Percentiles rank a stretch among this genome's conserved stretches.
phyloP scores from a whole-genome alignment of 2,329 filamentous ascomycete genomes.

The Cladosporium sphaerospermum region DNA sequence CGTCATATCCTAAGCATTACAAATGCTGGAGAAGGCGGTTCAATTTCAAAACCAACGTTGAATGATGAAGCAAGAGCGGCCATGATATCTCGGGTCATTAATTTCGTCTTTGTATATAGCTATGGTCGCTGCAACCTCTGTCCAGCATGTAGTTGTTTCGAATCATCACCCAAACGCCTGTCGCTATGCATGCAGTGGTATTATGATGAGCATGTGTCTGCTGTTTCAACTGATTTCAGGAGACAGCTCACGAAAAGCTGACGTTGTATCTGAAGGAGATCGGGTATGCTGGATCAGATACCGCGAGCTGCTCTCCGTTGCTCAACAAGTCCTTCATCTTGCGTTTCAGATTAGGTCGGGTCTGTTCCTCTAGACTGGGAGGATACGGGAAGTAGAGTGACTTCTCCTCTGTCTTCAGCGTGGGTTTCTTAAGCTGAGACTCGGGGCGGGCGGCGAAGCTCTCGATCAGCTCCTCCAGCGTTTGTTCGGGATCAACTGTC shows the following conservation, averaged over 20 bases:
- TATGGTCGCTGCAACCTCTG: too few species aligned
- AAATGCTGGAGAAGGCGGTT: too few species aligned
- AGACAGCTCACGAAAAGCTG: slow-evolving; percentile 32
- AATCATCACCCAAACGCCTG: background rate
- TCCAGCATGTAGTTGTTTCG: too few species aligned
- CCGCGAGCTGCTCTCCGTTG: slow-evolving; percentile 80
- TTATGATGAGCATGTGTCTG: background rate
- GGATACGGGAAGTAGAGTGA: slow-evolving; percentile 88
- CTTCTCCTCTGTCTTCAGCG: slow-evolving; percentile 70
- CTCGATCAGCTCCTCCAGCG: slow-evolving; percentile 78
- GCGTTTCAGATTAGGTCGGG: slow-evolving; percentile 71
- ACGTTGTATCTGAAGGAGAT: slow-evolving; percentile 61
- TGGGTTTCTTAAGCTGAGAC: slow-evolving; percentile 89
- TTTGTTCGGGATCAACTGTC: slow-evolving; percentile 61
- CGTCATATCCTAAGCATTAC: too few species aligned
- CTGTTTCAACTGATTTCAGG: background rate
- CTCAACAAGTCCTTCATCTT: slow-evolving; percentile 71
- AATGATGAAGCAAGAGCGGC: too few species aligned
- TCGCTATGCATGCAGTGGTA: slow-evolving; percentile 6
- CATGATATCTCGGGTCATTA: too few species aligned
- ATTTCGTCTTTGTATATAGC: background rate
- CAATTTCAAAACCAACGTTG: too few species aligned
- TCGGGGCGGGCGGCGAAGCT: slow-evolving; percentile 76
- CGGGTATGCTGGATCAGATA: slow-evolving; percentile 79
- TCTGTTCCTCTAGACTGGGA: slow-evolving; percentile 74